Evolutionary conservation across 495 filamentous ascomycete species (phyloP).

Genomic region (Daldinia childiae): DNA sequence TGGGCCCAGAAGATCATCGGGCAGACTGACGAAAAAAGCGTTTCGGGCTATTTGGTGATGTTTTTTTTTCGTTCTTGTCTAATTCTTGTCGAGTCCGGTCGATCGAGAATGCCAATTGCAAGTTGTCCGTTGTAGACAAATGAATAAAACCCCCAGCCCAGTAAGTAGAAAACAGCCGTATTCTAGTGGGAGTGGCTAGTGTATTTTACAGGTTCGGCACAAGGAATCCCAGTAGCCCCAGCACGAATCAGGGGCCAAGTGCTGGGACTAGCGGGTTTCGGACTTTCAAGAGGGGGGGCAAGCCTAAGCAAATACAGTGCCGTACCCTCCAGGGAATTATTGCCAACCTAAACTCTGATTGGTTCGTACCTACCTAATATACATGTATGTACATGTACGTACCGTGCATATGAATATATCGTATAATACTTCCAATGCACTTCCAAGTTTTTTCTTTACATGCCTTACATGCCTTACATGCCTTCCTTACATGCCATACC

Average conservation of each 20-base stretch:
- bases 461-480: too few relatives aligned
- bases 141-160: conserved; percentile 14
- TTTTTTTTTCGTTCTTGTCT: background rate
- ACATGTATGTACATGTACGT: background rate
- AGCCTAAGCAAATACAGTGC: conserved; percentile 17
- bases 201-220: conserved; percentile 38
- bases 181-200: conserved; percentile 37
- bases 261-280: conserved; percentile 44
- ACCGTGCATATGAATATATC: background rate
- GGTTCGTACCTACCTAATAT: conserved; percentile 1
- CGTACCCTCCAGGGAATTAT: conserved; percentile 9
- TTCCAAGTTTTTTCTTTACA: background rate
- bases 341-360: conserved; percentile 34
- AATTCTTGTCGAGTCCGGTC: conserved; percentile 19
- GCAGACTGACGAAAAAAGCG: background rate
- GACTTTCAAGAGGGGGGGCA: conserved; percentile 34
- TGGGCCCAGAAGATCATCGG: conserved; percentile 42
- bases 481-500: too few relatives aligned
- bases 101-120: conserved; percentile 33
- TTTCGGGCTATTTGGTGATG: conserved; percentile 14
- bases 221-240: conserved; percentile 28
- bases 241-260: conserved; percentile 35
- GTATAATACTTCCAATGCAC: background rate
- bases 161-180: conserved; percentile 32
- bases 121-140: conserved; percentile 34